A percentile compares a stretch with the other conserved stretches of the same genome.
Evolutionary conservation across 1,284 basidiomycete genomes (phyloP).

Genomic region (Austroboletus niveus): DNA sequence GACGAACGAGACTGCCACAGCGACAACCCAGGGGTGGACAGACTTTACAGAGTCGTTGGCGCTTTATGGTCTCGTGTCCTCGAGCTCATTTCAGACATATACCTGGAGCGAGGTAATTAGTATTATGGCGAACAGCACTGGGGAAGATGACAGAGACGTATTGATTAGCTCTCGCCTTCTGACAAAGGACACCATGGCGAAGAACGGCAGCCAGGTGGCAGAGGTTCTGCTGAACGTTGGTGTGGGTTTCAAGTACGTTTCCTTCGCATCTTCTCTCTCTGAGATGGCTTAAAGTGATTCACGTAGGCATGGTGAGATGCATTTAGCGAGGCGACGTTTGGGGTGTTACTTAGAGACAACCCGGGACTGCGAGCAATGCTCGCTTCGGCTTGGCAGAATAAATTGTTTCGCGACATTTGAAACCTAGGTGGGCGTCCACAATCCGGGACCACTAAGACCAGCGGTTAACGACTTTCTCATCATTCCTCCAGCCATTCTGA

Average conservation of each 20-base stretch:
- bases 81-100: not conserved
- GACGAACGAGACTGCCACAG: not conserved
- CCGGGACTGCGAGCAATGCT: no score
- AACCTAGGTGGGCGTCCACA: no score
- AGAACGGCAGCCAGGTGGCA: not conserved
- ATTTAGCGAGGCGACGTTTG: not conserved
- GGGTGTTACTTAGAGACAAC: not conserved
- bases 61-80: not conserved
- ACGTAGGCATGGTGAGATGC: not conserved
- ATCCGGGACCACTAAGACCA: no score
- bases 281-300: not conserved
- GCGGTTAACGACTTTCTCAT: no score
- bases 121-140: not conserved
- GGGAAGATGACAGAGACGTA: not conserved
- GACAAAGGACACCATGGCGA: not conserved
- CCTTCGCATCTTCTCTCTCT: not conserved
- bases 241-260: not conserved
- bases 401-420: no score
- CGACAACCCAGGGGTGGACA: no score
- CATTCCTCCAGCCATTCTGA: no score
- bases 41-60: not conserved
- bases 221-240: not conserved
- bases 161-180: not conserved
- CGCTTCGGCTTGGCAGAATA: no score
- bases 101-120: no score